phyloP scores from a whole-genome alignment of 352 stramenopile genomes.

The Aphanomyces invadans region DNA sequence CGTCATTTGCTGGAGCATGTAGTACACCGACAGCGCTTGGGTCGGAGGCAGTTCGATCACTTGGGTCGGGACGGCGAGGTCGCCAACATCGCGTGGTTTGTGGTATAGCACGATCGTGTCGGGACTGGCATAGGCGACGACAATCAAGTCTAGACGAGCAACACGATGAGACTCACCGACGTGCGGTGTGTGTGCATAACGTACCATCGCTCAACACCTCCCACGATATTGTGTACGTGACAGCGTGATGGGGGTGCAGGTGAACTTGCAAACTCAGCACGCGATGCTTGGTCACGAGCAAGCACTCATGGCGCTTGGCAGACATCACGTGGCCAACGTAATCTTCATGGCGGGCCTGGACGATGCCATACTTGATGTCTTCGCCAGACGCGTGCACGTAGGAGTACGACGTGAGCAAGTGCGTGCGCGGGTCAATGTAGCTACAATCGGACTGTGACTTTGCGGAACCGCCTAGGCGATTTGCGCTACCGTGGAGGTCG shows the following conservation, averaged over 20 bases:
- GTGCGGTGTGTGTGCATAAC: no score
- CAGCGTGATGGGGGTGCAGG: conserved; percentile 31
- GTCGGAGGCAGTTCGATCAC: conserved; percentile 59
- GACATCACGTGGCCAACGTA: conserved; percentile 64
- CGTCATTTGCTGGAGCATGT: conserved; percentile 68
- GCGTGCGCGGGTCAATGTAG: conserved; percentile 73
- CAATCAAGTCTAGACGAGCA: conserved; percentile 33
- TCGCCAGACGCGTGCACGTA: conserved; percentile 84
- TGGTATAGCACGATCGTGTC: conserved; percentile 17
- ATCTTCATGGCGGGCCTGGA: conserved; percentile 64
- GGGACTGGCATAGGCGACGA: conserved; percentile 12
- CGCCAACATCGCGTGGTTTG: conserved; percentile 8
- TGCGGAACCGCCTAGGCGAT: no score
- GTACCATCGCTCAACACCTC: conserved; percentile 44
- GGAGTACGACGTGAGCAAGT: conserved; percentile 74
- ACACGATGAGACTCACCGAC: no score
- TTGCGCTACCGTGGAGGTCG: conserved; percentile 45
- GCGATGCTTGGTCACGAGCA: conserved; percentile 76
- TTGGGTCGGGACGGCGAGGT: conserved; percentile 74
- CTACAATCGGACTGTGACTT: no score
- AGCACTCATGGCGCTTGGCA: conserved; percentile 74
- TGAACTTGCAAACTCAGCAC: conserved; percentile 74
- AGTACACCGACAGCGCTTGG: conserved; percentile 70
- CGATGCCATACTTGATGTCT: conserved; percentile 77
- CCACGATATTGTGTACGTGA: conserved; percentile 67